These are phyloP conservation scores for Huntiella omanensis DNA, from an alignment of 2,329 filamentous ascomycete genomes.

Conservation along the genomic window DNA sequence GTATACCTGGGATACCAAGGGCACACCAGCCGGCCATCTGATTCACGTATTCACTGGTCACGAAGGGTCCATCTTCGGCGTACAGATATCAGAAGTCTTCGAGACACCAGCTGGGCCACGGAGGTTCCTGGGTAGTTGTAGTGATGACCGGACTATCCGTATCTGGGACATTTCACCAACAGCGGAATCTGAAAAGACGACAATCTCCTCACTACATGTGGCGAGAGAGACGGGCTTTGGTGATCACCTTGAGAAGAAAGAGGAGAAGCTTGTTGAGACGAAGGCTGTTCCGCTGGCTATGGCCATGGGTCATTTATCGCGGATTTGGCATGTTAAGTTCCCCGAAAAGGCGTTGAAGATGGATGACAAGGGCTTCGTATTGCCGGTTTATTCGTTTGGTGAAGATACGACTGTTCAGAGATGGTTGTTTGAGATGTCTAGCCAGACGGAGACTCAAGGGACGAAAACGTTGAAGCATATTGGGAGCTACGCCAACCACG, in stretches of 20 bases:
- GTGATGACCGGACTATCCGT: conserved; percentile 78
- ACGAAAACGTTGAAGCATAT: conserved; percentile 26
- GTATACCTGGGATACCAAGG: conserved; percentile 25
- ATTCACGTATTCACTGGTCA: conserved; percentile 46
- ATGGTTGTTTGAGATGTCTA: conserved; percentile 41
- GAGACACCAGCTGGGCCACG: conserved; percentile 20
- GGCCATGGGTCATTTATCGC: conserved; percentile 69
- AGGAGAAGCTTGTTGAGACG: conserved; percentile 2
- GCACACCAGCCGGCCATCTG: conserved; percentile 20
- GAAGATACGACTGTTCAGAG: conserved; percentile 64
- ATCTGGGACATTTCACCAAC: conserved; percentile 59
- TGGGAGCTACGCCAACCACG: conserved; percentile 44
- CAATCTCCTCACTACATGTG: conserved; percentile 18
- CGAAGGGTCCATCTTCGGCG: conserved; percentile 85
- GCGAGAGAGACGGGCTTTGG: conserved; percentile 46
- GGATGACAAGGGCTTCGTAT: conserved; percentile 11
- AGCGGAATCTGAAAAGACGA: conserved; percentile 9
- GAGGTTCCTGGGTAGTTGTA: conserved; percentile 73
- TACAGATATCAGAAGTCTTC: conserved; percentile 48
- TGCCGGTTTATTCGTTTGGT: conserved; percentile 57
- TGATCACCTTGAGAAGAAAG: conserved; percentile 13
- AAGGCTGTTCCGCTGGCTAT: conserved; percentile 36
- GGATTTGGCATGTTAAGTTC: conserved; percentile 78
- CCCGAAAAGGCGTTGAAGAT: conserved; percentile 18
- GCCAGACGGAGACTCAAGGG: conserved; percentile 3